Evolutionary conservation across 306 rosid genomes (phyloP).

Genomic region (Boehmeria nivea): DNA sequence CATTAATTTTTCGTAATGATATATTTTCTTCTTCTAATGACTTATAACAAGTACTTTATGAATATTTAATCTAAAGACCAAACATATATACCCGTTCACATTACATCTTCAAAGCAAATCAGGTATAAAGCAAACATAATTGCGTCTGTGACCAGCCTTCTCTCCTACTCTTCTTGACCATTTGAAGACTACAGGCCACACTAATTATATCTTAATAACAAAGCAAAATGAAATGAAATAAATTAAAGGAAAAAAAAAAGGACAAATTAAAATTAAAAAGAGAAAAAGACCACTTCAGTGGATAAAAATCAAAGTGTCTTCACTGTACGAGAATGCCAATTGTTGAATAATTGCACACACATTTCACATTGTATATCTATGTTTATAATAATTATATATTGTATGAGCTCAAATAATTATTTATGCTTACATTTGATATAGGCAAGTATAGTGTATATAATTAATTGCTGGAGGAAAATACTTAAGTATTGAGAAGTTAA

Average conservation of each 20-base stretch:
- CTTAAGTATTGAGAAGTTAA: too few species aligned
- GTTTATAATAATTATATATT: too few species aligned
- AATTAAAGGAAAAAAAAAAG: too few species aligned
- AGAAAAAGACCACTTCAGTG: too few species aligned
- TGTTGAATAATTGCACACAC: background rate
- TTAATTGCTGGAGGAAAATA: too few species aligned
- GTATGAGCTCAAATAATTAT: background rate
- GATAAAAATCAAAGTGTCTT: too few species aligned
- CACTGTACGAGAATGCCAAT: too few species aligned
- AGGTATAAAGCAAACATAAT: background rate
- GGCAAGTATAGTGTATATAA: background rate
- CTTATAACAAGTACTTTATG: background rate
- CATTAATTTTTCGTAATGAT: too few species aligned
- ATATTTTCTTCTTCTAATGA: too few species aligned
- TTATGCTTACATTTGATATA: background rate
- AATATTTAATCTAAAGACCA: background rate
- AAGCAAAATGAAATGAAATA: background rate
- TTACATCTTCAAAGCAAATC: background rate
- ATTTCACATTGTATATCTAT: too few species aligned
- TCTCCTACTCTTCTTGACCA: background rate
- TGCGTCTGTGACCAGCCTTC: background rate
- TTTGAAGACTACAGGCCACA: background rate
- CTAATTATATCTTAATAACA: background rate
- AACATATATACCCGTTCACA: background rate
- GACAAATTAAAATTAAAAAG: too few species aligned